These are phyloP conservation scores for Eucalyptus globulus DNA, from an alignment of 345 rosid genomes.

Conservation along the genomic window DNA sequence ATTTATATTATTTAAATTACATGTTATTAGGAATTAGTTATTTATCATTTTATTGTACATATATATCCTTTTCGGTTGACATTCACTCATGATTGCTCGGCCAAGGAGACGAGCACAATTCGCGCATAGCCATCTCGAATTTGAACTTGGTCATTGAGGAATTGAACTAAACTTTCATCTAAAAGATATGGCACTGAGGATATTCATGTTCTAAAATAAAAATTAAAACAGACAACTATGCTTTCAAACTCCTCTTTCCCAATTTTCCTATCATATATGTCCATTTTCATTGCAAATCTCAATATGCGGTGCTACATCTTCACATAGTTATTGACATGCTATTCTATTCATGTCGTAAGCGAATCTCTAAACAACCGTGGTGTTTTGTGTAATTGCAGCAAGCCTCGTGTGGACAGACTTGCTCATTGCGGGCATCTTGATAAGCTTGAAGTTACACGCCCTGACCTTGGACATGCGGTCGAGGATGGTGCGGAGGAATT, in stretches of 20 bases:
- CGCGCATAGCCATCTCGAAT: background rate
- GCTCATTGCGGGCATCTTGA: background rate
- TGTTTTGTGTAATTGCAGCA: background rate
- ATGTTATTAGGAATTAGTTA: background rate
- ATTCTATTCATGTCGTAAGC: background rate
- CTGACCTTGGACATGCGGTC: background rate
- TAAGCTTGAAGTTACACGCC: background rate
- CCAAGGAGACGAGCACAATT: no score
- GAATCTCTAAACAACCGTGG: background rate
- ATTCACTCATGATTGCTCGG: background rate
- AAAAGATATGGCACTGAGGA: background rate
- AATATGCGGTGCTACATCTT: background rate
- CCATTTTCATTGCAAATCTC: background rate
- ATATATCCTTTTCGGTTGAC: no score
- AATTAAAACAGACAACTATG: background rate
- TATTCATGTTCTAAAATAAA: background rate
- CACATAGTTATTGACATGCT: background rate
- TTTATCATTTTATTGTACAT: background rate
- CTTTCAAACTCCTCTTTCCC: background rate
- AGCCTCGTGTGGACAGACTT: background rate
- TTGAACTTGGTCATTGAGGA: background rate
- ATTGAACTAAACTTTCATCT: background rate
- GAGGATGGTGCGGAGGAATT: background rate
- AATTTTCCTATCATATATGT: background rate
- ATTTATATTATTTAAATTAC: no score